phyloP scores from a whole-genome alignment of 495 filamentous ascomycete genomes.

The Podospora tetraspora region DNA sequence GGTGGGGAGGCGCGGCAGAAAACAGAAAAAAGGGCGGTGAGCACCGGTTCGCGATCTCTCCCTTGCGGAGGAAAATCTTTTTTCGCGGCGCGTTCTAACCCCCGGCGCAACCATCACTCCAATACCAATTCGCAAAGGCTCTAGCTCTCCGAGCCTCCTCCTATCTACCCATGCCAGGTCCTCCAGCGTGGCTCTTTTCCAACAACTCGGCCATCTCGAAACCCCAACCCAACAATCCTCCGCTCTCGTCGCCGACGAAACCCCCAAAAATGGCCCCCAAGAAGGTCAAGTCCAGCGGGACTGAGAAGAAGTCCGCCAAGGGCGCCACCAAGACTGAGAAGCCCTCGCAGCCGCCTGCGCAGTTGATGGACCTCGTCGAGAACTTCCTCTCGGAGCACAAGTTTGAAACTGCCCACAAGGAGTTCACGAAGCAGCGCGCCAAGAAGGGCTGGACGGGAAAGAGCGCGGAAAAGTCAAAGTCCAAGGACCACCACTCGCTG shows the following conservation, averaged over 20 bases:
- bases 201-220: slow-evolving; percentile 31
- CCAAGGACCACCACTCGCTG: slow-evolving; percentile 36
- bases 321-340: slow-evolving; percentile 1
- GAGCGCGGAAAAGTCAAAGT: slow-evolving; percentile 23
- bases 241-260: slow-evolving; percentile 8
- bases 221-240: background rate
- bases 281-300: slow-evolving; percentile 30
- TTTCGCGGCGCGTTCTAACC: background rate
- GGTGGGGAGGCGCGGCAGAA: background rate
- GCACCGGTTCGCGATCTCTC: background rate
- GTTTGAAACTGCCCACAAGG: slow-evolving; percentile 52
- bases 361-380: slow-evolving; percentile 61
- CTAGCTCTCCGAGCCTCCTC: background rate
- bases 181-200: slow-evolving; percentile 44
- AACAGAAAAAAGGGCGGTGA: background rate
- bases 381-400: slow-evolving; percentile 62
- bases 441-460: slow-evolving; percentile 41
- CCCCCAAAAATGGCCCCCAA: slow-evolving; percentile 16
- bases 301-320: slow-evolving; percentile 15
- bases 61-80: background rate
- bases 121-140: background rate
- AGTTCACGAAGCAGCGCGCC: slow-evolving; percentile 54
- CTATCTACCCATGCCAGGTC: slow-evolving; percentile 26
- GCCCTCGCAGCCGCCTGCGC: slow-evolving; percentile 41
- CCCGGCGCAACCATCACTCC: background rate